A percentile compares a stretch with the other conserved stretches of the same genome.
These are phyloP conservation scores for Aureobasidium sp. DNA, from an alignment of 2,329 filamentous ascomycete species.

Conservation along the genomic window DNA sequence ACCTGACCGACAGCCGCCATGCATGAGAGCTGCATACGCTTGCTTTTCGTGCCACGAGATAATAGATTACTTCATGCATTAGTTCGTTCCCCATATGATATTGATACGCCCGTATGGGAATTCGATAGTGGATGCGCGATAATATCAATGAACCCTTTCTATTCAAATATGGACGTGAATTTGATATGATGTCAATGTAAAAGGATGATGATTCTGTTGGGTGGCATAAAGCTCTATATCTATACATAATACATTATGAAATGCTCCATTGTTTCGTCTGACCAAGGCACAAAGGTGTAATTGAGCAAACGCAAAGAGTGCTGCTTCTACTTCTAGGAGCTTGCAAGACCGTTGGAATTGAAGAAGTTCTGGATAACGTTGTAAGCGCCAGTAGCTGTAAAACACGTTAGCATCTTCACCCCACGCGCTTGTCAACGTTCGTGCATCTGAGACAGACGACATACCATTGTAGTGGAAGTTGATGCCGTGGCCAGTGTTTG, in stretches of 20 bases:
- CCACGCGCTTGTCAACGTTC: not conserved
- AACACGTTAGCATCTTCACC: constrained; percentile 12
- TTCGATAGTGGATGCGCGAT: not conserved
- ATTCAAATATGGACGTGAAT: no score
- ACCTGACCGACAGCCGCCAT: constrained; percentile 13
- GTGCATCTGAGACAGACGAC: constrained; percentile 1
- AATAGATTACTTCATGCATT: not conserved
- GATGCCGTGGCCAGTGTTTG: constrained; percentile 34
- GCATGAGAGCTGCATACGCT: no score
- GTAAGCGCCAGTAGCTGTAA: constrained; percentile 18
- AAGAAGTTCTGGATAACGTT: constrained; percentile 21
- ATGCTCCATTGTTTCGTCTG: not conserved
- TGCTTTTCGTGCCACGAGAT: no score
- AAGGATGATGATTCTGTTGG: not conserved
- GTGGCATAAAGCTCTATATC: not conserved
- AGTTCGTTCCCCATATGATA: not conserved
- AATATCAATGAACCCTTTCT: not conserved
- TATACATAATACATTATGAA: constrained; percentile 9
- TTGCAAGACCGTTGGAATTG: constrained; percentile 12
- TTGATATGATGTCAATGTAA: no score
- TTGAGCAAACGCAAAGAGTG: not conserved
- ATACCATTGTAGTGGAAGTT: constrained; percentile 35
- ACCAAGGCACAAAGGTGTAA: not conserved
- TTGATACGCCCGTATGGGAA: not conserved
- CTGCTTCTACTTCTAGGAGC: not conserved